These are phyloP conservation scores for Amanita exitialis DNA, from an alignment of 768 basidiomycete species.

Conservation along the genomic window DNA sequence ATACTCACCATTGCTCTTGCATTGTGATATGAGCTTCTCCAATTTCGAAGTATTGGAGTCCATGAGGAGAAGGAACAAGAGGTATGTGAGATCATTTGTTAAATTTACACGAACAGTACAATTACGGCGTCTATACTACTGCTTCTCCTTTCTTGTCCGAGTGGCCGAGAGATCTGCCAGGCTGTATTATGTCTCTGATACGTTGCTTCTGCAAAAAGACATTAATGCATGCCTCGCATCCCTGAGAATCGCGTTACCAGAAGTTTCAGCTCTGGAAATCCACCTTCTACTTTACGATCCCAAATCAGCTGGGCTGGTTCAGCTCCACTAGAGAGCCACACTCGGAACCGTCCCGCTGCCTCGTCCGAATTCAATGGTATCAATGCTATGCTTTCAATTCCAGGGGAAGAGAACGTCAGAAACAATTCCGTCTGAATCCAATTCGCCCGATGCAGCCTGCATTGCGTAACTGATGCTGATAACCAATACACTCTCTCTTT, in stretches of 20 bases:
- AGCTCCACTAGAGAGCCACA: slow-evolving; percentile 57
- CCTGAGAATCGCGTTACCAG: slow-evolving; percentile 39
- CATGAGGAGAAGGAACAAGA: slow-evolving; percentile 28
- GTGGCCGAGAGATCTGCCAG: slow-evolving; percentile 77
- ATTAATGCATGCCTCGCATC: background rate
- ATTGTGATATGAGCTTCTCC: slow-evolving; percentile 54
- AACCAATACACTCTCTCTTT: background rate
- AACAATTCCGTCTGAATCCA: slow-evolving; percentile 94
- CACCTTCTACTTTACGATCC: slow-evolving; percentile 87
- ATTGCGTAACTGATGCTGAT: background rate
- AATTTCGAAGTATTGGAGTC: slow-evolving; percentile 37
- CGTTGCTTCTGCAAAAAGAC: slow-evolving; percentile 64
- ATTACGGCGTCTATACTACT: background rate
- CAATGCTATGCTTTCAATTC: slow-evolving; percentile 55
- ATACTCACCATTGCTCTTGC: slow-evolving; percentile 50
- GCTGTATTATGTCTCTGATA: slow-evolving; percentile 75
- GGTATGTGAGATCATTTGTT: slow-evolving; percentile 6
- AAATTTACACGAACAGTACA: slow-evolving; percentile 3
- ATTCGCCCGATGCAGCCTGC: slow-evolving; percentile 83
- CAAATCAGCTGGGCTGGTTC: slow-evolving; percentile 49
- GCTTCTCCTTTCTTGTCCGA: slow-evolving; percentile 51
- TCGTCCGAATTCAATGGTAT: slow-evolving; percentile 72
- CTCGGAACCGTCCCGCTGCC: slow-evolving; percentile 82
- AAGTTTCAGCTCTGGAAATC: slow-evolving; percentile 85
- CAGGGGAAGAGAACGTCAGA: slow-evolving; percentile 81